phyloP scores from a whole-genome alignment of 192 early-diverging fungal species.

The Mortierella alpina region DNA sequence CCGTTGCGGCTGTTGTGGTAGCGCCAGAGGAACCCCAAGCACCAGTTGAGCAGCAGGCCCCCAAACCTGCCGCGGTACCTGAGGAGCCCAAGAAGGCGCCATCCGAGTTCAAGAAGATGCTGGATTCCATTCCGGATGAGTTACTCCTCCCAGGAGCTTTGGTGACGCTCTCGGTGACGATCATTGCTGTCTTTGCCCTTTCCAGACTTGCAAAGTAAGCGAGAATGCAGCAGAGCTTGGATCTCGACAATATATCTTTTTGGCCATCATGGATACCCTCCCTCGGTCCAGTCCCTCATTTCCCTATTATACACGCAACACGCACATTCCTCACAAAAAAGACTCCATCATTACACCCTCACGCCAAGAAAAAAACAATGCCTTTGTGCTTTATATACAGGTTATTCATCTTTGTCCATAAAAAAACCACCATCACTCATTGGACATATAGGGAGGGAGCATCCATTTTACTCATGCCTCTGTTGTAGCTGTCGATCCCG shows the following conservation, averaged over 20 bases:
- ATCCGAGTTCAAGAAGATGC: conserved; percentile 46
- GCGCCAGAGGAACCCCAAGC: conserved; percentile 8
- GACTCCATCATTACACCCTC: too few species aligned
- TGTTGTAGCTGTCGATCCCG: background rate
- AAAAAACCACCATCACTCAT: background rate
- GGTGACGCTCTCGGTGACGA: conserved; percentile 61
- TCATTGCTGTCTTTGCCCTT: conserved; percentile 65
- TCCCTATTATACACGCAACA: too few species aligned
- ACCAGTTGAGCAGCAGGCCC: conserved; percentile 7
- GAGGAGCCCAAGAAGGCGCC: conserved; percentile 40
- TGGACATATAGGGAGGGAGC: too few species aligned
- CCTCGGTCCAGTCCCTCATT: background rate
- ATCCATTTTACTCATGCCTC: background rate
- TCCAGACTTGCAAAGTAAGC: conserved; percentile 47
- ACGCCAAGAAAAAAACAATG: conserved; percentile 6
- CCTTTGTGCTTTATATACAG: too few species aligned
- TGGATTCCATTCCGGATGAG: conserved; percentile 55
- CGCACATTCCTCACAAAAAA: too few species aligned
- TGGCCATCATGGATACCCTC: conserved; percentile 33
- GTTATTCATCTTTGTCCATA: background rate
- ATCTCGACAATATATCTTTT: background rate
- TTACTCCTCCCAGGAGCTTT: conserved; percentile 66
- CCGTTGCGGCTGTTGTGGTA: conserved; percentile 13
- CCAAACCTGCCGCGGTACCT: conserved; percentile 14
- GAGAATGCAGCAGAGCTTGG: background rate